phyloP scores from a whole-genome alignment of 2,329 filamentous ascomycete genomes.

The Amphichorda felina region DNA sequence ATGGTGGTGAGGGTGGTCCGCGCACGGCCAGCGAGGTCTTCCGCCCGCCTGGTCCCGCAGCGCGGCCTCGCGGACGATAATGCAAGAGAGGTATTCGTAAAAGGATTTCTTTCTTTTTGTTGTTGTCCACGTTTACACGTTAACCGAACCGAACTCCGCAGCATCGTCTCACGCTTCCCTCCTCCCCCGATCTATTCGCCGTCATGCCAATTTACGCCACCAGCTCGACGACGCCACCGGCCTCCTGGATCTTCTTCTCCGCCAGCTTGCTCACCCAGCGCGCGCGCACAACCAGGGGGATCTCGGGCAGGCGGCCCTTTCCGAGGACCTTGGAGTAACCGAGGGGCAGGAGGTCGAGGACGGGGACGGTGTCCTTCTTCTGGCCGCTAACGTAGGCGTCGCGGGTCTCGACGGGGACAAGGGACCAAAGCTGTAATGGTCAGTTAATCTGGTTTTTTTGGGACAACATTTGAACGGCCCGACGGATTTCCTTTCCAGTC shows the following conservation, averaged over 20 bases:
- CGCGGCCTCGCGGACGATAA: too few relatives aligned
- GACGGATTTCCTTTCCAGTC: too few relatives aligned
- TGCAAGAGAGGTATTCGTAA: background rate
- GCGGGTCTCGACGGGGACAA: conserved; percentile 86
- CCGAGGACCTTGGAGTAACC: conserved; percentile 98
- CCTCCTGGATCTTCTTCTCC: conserved; percentile 98
- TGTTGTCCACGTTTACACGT: conserved; percentile 1
- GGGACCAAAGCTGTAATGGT: conserved; percentile 68
- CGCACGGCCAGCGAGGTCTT: too few relatives aligned
- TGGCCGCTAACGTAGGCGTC: conserved; percentile 75
- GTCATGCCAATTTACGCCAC: conserved; percentile 51
- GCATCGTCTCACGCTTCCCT: background rate
- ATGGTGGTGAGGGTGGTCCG: background rate
- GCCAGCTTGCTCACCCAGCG: conserved; percentile 93
- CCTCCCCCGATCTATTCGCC: background rate
- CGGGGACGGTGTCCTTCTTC: conserved; percentile 86
- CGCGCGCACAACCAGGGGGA: conserved; percentile 89
- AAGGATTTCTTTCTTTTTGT: conserved; percentile 2
- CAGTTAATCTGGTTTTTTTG: conserved; percentile 14
- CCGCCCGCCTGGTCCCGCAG: too few relatives aligned
- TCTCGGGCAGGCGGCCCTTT: conserved; percentile 84
- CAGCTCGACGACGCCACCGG: conserved; percentile 90
- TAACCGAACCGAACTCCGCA: background rate
- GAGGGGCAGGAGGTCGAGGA: conserved; percentile 93
- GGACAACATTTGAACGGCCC: background rate